A percentile compares a stretch with the other conserved stretches of the same genome.
These are phyloP conservation scores for Leptographium lundbergii DNA, from an alignment of 2,329 filamentous ascomycete species.

Conservation along the genomic window DNA sequence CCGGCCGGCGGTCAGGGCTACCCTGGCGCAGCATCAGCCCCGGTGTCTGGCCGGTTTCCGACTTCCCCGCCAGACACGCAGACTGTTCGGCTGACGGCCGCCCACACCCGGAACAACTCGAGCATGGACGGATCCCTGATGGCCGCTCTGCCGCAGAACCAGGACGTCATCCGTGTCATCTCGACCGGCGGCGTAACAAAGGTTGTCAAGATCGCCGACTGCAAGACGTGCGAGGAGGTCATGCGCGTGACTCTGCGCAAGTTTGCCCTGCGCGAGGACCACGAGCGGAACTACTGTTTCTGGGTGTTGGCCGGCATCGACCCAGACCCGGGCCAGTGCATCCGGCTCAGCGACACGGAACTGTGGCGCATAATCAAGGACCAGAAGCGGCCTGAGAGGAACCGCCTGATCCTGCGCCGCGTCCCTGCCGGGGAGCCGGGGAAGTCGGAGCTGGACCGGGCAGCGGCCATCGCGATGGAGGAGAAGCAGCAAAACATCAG, in stretches of 20 bases:
- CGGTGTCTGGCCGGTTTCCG: conserved; percentile 37
- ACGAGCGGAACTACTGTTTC: conserved; percentile 93
- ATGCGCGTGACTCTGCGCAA: conserved; percentile 83
- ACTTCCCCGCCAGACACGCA: conserved; percentile 53
- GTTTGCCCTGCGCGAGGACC: conserved; percentile 75
- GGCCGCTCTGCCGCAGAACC: conserved; percentile 71
- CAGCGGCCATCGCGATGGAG: conserved; percentile 79
- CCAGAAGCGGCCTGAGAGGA: conserved; percentile 70
- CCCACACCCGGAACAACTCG: conserved; percentile 67
- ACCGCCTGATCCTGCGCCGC: conserved; percentile 79
- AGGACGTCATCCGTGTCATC: conserved; percentile 85
- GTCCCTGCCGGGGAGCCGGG: conserved; percentile 89
- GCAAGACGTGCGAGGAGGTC: conserved; percentile 83
- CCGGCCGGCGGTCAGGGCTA: conserved; percentile 24
- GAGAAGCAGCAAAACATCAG: conserved; percentile 65
- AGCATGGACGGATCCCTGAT: conserved; percentile 80
- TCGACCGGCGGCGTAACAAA: conserved; percentile 85
- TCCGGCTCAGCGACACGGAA: conserved; percentile 74
- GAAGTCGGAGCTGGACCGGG: conserved; percentile 71
- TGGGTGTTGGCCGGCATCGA: conserved; percentile 82
- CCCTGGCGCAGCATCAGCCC: conserved; percentile 19
- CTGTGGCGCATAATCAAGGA: conserved; percentile 87
- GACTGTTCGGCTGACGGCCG: conserved; percentile 42
- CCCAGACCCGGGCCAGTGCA: conserved; percentile 67
- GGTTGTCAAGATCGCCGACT: conserved; percentile 84